These are phyloP conservation scores for Pichia sp. DNA, from an alignment of 1,139 yeast species.

Conservation along the genomic window DNA sequence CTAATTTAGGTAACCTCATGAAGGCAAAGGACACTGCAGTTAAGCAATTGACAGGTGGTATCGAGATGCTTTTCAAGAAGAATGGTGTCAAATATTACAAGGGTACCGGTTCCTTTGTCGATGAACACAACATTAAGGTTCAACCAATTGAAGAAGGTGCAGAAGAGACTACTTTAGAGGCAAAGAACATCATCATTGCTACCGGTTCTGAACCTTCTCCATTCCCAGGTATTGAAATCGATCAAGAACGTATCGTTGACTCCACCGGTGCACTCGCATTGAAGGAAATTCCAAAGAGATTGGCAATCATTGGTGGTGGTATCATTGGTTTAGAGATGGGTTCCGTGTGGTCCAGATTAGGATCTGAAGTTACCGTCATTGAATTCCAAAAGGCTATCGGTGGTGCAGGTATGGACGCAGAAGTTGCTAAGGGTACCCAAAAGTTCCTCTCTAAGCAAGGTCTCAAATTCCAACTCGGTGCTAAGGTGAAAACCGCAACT, in stretches of 20 bases:
- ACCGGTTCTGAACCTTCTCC: constrained; percentile 99
- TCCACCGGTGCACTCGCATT: constrained; percentile 89
- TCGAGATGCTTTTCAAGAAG: constrained; percentile 92
- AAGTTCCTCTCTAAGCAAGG: constrained; percentile 94
- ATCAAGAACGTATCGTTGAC: constrained; percentile 94
- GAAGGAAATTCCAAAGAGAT: constrained; percentile 82
- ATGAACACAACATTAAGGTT: constrained; percentile 71
- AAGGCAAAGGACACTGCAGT: constrained; percentile 91
- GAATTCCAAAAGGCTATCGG: constrained; percentile 91
- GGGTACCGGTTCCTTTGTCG: constrained; percentile 85
- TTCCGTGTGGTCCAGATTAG: constrained; percentile 93
- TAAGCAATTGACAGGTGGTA: constrained; percentile 82
- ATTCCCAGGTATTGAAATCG: constrained; percentile 96
- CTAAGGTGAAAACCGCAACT: constrained; percentile 82
- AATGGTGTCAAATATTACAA: constrained; percentile 91
- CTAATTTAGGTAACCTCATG: constrained; percentile 76
- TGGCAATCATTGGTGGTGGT: constrained; percentile 98
- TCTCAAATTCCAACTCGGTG: constrained; percentile 82
- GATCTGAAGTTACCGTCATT: constrained; percentile 89
- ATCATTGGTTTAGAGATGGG: constrained; percentile 99
- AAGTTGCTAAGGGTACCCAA: constrained; percentile 84
- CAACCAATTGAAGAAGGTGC: constrained; percentile 76
- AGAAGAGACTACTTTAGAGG: constrained; percentile 59
- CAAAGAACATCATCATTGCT: constrained; percentile 89
- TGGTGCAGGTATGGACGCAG: constrained; percentile 94